Base-by-base conservation (phyloP, 2,329 filamentous ascomycete genomes). In the Nemania serpens region DNA sequence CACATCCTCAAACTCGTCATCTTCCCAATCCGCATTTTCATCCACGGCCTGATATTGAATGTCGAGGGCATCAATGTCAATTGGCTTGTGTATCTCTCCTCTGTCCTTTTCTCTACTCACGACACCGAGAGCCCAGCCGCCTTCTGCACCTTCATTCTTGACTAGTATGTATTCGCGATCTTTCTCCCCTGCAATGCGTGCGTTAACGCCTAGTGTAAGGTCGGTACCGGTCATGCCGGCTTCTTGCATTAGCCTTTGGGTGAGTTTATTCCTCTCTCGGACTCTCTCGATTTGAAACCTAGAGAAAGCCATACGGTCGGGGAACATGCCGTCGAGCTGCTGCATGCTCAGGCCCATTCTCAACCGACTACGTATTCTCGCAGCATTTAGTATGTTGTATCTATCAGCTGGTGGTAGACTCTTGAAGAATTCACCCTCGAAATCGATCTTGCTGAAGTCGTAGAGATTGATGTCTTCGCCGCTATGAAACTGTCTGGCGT, bases 361-460 rank as follows among this genome's bases (percentile, higher is more conserved):
- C 70, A 99, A 81, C 55, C 95, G 84, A 74, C 92, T 97, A 58
- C 95, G 83, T 63, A 99, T 74, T 63, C 95, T 84, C 1, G 96
- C 95, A 1, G 96, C 95, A 73, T 99, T 99, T 20, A 99, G 78
- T 55, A 99, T 99, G 70, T 98, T 98, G 79, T 99, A 99, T 50
- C 94, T 87, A 78, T 99, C 95, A 1, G 89, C 89, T 1, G 93
- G 83, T 0, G 96, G 95, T 59, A 99, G 77, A 73, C 92, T 97
- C 74, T 90, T 86, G 78, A 99, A 99, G 76, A 99, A 99, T 12
- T 94, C 88, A 67, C 93, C 91, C 67, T 98, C 91, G 70, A 98
- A 99, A 73, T 99, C 95, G 69, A 99, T 99, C 77, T 98, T 98
- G 72, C 91, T 96, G 73, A 99, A 99, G 76, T 98, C 94, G 76